Percentiles rank a stretch among this genome's conserved stretches.
phyloP scores from a whole-genome alignment of 306 rosid species.

The Canavalia gladiata region DNA sequence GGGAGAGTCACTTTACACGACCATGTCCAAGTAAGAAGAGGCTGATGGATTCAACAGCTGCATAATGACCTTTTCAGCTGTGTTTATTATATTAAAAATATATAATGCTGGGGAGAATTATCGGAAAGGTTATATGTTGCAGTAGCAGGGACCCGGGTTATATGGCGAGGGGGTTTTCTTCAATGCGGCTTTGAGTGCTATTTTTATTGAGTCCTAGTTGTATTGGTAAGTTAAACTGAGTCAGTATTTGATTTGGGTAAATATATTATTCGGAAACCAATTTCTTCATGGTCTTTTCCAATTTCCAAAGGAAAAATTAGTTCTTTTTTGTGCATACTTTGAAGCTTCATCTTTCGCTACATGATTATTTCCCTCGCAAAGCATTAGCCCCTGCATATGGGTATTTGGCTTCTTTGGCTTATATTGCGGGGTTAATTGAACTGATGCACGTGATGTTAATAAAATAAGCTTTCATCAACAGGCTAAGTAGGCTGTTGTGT shows the following conservation, averaged over 20 bases:
- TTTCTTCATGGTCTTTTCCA: constrained; percentile 39
- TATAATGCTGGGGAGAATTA: constrained; percentile 46
- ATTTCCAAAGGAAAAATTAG: constrained; percentile 42
- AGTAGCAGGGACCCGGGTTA: constrained; percentile 47
- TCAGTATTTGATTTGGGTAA: constrained; percentile 62
- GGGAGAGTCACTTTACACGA: constrained; percentile 55
- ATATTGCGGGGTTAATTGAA: too few relatives aligned
- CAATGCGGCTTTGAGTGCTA: constrained; percentile 54
- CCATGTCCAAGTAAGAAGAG: constrained; percentile 49
- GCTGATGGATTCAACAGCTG: constrained; percentile 53
- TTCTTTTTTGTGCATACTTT: constrained; percentile 42
- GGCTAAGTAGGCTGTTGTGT: too few relatives aligned
- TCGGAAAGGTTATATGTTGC: constrained; percentile 59
- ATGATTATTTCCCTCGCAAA: neutral
- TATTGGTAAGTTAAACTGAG: constrained; percentile 45
- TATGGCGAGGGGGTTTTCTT: constrained; percentile 49
- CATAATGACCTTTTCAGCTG: constrained; percentile 51
- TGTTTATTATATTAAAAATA: constrained; percentile 38
- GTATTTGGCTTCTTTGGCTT: too few relatives aligned
- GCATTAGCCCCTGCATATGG: too few relatives aligned
- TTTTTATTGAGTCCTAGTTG: constrained; percentile 54
- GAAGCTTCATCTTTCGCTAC: neutral
- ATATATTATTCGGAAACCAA: constrained; percentile 47
- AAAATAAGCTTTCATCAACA: too few relatives aligned
- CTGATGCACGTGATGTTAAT: too few relatives aligned